Conservation (phyloP, 1,139 yeast genomes). For the Geotrichum phurueaensis region DNA sequence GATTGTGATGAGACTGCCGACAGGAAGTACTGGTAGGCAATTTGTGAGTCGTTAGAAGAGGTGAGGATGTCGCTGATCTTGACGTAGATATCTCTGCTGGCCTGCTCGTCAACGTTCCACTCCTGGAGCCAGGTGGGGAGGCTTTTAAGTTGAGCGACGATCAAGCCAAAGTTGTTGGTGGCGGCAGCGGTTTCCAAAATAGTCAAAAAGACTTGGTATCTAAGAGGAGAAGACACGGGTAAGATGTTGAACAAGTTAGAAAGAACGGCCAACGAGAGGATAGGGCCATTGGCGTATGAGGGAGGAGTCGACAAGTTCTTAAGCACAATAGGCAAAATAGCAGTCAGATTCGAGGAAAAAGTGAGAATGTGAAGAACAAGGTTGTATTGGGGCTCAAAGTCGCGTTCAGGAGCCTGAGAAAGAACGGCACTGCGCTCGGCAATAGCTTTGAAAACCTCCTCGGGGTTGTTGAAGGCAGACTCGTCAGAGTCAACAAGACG, state of each 20-base stretch:
- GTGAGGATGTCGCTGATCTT: constrained; percentile 29
- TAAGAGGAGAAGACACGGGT: constrained; percentile 30
- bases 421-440: constrained; percentile 33
- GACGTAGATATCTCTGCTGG: constrained; percentile 29
- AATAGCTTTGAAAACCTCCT: constrained; percentile 32
- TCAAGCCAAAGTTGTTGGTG: constrained; percentile 32
- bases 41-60: constrained; percentile 24
- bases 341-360: constrained; percentile 33
- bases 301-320: constrained; percentile 31
- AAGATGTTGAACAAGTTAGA: constrained; percentile 41
- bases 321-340: constrained; percentile 32
- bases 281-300: constrained; percentile 29
- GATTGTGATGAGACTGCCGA: constrained; percentile 29
- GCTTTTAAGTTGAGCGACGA: constrained; percentile 37
- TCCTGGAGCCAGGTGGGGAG: constrained; percentile 37
- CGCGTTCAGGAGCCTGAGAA: constrained; percentile 34
- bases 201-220: constrained; percentile 33
- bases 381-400: constrained; percentile 41
- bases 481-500: constrained; percentile 9
- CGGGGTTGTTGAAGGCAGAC: constrained; percentile 16
- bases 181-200: constrained; percentile 35
- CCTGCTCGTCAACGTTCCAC: constrained; percentile 34
- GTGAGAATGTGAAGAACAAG: constrained; percentile 37
- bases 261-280: constrained; percentile 35
- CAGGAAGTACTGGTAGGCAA: constrained; percentile 29